A percentile compares a stretch with the other conserved stretches of the same genome.
Evolutionary conservation across 73 alveolate genomes (phyloP).

Genomic region (Stentor roeselii): DNA sequence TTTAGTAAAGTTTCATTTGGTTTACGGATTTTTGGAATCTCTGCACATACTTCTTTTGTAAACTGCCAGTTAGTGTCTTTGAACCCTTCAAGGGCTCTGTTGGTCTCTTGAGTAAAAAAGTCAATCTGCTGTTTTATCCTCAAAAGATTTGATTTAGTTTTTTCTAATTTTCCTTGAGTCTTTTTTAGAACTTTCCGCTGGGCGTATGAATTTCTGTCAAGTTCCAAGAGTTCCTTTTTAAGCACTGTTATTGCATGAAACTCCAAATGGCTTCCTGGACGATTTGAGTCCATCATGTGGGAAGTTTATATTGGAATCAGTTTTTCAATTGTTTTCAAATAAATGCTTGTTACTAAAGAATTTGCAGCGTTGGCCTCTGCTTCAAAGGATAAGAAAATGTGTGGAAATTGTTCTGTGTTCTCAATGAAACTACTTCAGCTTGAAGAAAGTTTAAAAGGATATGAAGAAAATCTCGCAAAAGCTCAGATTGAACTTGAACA

Average conservation of each 20-base stretch:
- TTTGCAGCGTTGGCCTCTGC: too few relatives aligned
- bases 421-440: neutral
- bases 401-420: neutral
- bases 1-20: neutral
- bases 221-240: neutral
- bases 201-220: neutral
- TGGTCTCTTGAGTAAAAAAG: slow-evolving; percentile 3
- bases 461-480: neutral
- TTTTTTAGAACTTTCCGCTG: neutral
- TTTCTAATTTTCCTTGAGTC: neutral
- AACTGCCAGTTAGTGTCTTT: slow-evolving; percentile 25
- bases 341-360: too few relatives aligned
- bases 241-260: neutral
- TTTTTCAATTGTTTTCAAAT: too few relatives aligned
- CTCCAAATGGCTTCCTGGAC: too few relatives aligned
- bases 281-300: too few relatives aligned
- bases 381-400: too few relatives aligned
- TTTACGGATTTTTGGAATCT: neutral
- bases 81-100: slow-evolving; percentile 22
- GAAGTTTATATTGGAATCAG: too few relatives aligned
- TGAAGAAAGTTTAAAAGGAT: neutral
- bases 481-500: neutral
- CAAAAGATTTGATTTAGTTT: neutral
- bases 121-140: slow-evolving; percentile 17
- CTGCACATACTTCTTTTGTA: slow-evolving; percentile 15